phyloP scores from a whole-genome alignment of 495 filamentous ascomycete species.

The Penicillium coprophilum region DNA sequence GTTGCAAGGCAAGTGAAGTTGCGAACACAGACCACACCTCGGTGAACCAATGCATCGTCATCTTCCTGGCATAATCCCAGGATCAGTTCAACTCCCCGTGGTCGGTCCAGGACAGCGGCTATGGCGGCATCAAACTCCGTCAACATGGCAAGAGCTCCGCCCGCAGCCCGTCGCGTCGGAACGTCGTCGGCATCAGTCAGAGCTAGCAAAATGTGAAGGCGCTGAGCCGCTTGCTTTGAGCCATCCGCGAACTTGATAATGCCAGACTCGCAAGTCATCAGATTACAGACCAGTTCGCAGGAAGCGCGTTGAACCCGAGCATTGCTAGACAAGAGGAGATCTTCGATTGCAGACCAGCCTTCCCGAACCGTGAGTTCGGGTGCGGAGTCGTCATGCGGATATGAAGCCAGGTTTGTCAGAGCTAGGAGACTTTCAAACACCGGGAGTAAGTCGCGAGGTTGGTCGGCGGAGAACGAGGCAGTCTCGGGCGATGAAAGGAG shows the following conservation, averaged over 20 bases:
- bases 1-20: conserved; percentile 45
- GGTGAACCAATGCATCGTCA: conserved; percentile 69
- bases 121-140: conserved; percentile 74
- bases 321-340: conserved; percentile 76
- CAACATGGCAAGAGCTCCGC: conserved; percentile 82
- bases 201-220: conserved; percentile 80
- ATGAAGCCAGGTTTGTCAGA: conserved; percentile 88
- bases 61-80: conserved; percentile 74
- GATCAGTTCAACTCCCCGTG: conserved; percentile 68
- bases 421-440: conserved; percentile 89
- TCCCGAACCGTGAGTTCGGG: conserved; percentile 68
- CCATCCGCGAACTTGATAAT: conserved; percentile 74
- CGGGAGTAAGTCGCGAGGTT: conserved; percentile 77
- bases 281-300: conserved; percentile 88
- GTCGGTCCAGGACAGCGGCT: conserved; percentile 62
- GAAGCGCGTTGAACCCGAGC: conserved; percentile 76
- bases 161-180: conserved; percentile 77
- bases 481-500: conserved; percentile 60
- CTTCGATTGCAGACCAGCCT: conserved; percentile 73
- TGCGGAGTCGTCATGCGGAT: conserved; percentile 61
- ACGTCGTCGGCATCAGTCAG: conserved; percentile 81
- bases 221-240: conserved; percentile 61
- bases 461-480: conserved; percentile 46
- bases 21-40: conserved; percentile 73
- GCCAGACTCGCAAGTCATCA: conserved; percentile 75